Conservation (phyloP, 495 filamentous ascomycete genomes). For the Thermothielavioides terrestris region DNA sequence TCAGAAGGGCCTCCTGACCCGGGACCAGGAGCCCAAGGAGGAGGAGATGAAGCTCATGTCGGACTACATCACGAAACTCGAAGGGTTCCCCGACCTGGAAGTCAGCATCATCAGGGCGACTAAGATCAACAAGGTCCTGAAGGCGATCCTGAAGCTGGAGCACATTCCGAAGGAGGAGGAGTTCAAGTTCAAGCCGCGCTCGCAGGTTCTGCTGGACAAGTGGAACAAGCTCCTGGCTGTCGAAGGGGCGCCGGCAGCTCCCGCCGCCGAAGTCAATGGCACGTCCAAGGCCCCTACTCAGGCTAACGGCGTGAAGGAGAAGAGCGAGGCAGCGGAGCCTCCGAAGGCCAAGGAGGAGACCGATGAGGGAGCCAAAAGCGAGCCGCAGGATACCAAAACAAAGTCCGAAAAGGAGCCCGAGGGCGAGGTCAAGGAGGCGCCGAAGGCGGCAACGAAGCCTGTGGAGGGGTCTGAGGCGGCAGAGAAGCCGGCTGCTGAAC, state of each 20-base stretch:
- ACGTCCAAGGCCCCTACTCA: constrained; percentile 1
- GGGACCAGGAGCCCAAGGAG: constrained; percentile 70
- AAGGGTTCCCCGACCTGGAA: constrained; percentile 70
- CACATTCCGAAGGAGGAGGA: constrained; percentile 78
- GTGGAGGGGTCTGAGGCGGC: constrained; percentile 9
- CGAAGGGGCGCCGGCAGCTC: constrained; percentile 28
- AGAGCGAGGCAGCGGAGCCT: constrained; percentile 30
- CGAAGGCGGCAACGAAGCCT: constrained; percentile 10
- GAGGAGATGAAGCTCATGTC: constrained; percentile 86
- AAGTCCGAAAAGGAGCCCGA: constrained; percentile 18
- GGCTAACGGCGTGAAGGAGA: constrained; percentile 41
- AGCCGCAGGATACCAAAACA: constrained; percentile 25
- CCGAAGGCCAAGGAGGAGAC: constrained; percentile 42
- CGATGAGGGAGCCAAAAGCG: constrained; percentile 36
- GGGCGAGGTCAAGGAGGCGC: constrained; percentile 14
- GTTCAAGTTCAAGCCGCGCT: constrained; percentile 73
- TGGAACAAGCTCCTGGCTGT: constrained; percentile 73
- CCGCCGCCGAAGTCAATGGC: constrained; percentile 7
- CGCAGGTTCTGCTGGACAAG: constrained; percentile 60
- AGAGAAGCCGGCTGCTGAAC: constrained; percentile 25
- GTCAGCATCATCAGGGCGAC: constrained; percentile 74
- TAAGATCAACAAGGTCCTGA: constrained; percentile 92
- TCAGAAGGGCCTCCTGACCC: constrained; percentile 80
- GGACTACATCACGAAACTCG: constrained; percentile 68
- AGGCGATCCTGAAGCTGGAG: constrained; percentile 75